phyloP scores from a whole-genome alignment of 257 asterid genomes.

The Knoxia roxburghii region DNA sequence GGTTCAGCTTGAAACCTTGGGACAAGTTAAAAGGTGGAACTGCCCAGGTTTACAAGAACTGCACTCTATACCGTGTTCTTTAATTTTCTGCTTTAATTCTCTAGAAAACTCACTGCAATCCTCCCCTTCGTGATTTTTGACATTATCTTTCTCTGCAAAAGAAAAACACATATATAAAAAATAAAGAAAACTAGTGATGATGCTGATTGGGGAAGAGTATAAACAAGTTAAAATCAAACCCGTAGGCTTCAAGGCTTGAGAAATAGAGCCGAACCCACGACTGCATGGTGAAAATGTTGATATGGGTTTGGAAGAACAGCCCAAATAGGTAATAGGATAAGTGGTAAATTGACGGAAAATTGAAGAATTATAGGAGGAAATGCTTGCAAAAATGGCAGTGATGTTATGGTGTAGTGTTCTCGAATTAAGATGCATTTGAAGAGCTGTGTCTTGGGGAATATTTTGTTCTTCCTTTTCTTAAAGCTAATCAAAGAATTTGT shows the following conservation, averaged over 20 bases:
- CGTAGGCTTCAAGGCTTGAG: slow-evolving; percentile 7
- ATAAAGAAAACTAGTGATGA: no score
- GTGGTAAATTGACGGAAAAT: neutral
- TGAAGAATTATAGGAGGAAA: neutral
- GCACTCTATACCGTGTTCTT: slow-evolving; percentile 11
- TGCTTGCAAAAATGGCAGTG: neutral
- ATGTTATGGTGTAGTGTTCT: neutral
- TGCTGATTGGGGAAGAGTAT: neutral
- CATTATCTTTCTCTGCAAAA: neutral
- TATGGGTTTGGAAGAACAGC: slow-evolving; percentile 9
- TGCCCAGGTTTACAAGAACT: slow-evolving; percentile 13
- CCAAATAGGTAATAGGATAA: neutral
- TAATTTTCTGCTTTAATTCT: slow-evolving; percentile 17
- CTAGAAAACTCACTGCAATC: slow-evolving; percentile 1
- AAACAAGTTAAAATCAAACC: slow-evolving; percentile 3
- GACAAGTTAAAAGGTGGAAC: slow-evolving; percentile 8
- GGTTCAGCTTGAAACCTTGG: slow-evolving; percentile 6
- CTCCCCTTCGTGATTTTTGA: slow-evolving; percentile 3
- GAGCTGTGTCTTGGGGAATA: neutral
- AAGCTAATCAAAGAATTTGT: no score
- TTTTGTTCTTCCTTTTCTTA: no score
- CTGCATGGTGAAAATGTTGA: slow-evolving; percentile 5
- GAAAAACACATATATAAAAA: neutral
- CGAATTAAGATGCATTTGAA: slow-evolving; percentile 9
- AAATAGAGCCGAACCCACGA: neutral